Conservation (phyloP, 805 yeast genomes). For the Suhomyces sp. region DNA sequence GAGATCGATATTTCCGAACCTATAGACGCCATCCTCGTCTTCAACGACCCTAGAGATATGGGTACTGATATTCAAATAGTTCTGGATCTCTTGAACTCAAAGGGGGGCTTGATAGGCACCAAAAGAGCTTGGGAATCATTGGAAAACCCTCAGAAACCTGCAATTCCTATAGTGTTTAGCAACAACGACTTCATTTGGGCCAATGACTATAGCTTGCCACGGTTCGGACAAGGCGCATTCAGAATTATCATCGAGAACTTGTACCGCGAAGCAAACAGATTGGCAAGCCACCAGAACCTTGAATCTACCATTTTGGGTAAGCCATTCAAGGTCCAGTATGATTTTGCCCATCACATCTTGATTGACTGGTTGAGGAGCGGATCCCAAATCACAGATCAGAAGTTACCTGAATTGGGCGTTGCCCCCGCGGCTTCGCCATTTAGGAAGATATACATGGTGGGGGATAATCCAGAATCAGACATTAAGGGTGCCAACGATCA, state of each 20-base stretch:
- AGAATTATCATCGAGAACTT: constrained; percentile 59
- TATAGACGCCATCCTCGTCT: constrained; percentile 76
- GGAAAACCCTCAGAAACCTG: constrained; percentile 36
- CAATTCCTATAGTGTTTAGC: constrained; percentile 72
- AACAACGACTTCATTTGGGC: constrained; percentile 89
- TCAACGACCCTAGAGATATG: constrained; percentile 88
- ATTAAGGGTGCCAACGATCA: constrained; percentile 82
- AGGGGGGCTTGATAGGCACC: constrained; percentile 65
- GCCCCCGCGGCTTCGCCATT: constrained; percentile 36
- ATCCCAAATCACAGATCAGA: constrained; percentile 18
- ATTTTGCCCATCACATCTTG: constrained; percentile 74
- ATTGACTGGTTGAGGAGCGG: constrained; percentile 45
- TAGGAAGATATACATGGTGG: constrained; percentile 83
- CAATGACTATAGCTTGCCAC: constrained; percentile 68
- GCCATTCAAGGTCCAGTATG: constrained; percentile 76
- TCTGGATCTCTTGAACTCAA: constrained; percentile 63
- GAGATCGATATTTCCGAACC: constrained; percentile 30
- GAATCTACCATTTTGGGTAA: constrained; percentile 67
- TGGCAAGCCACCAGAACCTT: constrained; percentile 20
- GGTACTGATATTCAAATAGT: constrained; percentile 81
- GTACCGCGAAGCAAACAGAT: constrained; percentile 53
- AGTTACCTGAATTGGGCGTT: constrained; percentile 45
- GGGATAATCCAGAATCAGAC: constrained; percentile 94
- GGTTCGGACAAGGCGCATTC: constrained; percentile 92
- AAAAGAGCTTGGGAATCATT: constrained; percentile 27